A percentile compares a stretch with the other conserved stretches of the same genome.
Conservation (phyloP, 1,284 basidiomycete genomes). For the Pyrrhoderma noxium region DNA sequence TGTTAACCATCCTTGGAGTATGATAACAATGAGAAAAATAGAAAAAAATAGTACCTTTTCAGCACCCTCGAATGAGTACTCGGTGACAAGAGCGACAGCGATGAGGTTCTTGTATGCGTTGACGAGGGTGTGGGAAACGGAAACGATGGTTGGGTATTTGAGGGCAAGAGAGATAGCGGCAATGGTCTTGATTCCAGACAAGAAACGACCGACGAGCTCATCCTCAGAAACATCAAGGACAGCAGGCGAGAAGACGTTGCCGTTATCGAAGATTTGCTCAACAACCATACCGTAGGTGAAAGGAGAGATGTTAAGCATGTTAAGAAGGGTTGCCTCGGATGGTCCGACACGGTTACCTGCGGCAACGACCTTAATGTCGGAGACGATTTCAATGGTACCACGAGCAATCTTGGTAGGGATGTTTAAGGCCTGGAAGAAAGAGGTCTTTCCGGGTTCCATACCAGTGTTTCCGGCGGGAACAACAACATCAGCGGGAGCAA, state of each 20-base stretch:
- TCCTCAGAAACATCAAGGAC: slow-evolving; percentile 94
- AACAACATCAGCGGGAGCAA: slow-evolving; percentile 86
- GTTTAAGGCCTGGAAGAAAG: slow-evolving; percentile 99
- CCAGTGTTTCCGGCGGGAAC: slow-evolving; percentile 97
- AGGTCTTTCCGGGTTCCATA: slow-evolving; percentile 99
- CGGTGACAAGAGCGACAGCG: slow-evolving; percentile 85
- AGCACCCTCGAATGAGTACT: slow-evolving; percentile 91
- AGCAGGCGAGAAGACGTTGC: slow-evolving; percentile 84
- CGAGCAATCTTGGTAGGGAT: slow-evolving; percentile 99
- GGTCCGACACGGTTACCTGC: slow-evolving; percentile 91
- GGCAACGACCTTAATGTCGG: slow-evolving; percentile 92
- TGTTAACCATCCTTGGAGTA: slow-evolving; percentile 21
- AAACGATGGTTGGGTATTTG: slow-evolving; percentile 94
- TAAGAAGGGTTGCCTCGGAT: slow-evolving; percentile 95
- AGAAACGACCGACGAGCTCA: slow-evolving; percentile 86
- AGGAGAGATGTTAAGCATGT: slow-evolving; percentile 98
- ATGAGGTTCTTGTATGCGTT: slow-evolving; percentile 99
- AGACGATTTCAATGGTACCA: slow-evolving; percentile 99
- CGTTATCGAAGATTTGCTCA: slow-evolving; percentile 87
- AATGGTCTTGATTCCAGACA: slow-evolving; percentile 90
- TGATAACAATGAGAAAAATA: slow-evolving; percentile 11
- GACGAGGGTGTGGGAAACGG: slow-evolving; percentile 90
- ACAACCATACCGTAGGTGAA: slow-evolving; percentile 99
- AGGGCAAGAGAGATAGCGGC: slow-evolving; percentile 94
- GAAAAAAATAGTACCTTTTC: slow-evolving; percentile 65